Conservation (phyloP, 73 alveolate genomes). For the Paramecium sonneborni region DNA sequence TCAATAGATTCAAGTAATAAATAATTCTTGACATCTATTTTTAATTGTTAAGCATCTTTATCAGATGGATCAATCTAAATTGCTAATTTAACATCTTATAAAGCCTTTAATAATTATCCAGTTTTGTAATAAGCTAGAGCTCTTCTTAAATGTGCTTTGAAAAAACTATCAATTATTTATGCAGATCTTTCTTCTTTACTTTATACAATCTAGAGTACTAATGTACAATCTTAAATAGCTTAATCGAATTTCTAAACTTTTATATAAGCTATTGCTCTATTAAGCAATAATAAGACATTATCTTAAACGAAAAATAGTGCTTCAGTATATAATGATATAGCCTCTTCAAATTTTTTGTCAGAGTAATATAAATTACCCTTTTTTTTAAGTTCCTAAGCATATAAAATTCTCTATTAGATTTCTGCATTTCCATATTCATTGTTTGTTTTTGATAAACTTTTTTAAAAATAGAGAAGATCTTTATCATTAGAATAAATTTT, state of each 20-base stretch:
- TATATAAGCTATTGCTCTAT: constrained; percentile 94
- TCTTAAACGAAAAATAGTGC: constrained; percentile 92
- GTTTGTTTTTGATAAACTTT: not conserved
- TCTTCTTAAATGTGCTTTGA: constrained; percentile 96
- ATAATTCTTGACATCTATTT: not conserved
- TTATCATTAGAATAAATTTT: not conserved
- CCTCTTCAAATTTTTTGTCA: constrained; percentile 50
- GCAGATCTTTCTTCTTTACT: constrained; percentile 93
- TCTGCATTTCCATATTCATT: not conserved
- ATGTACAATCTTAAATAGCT: constrained; percentile 94
- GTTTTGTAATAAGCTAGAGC: constrained; percentile 84
- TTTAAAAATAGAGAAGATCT: not conserved
- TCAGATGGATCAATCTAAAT: constrained; percentile 75
- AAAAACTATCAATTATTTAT: constrained; percentile 83
- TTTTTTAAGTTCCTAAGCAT: not conserved
- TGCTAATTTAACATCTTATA: constrained; percentile 90
- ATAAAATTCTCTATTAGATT: not conserved
- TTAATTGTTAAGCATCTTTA: constrained; percentile 70
- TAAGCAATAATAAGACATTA: constrained; percentile 86
- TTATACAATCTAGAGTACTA: constrained; percentile 91
- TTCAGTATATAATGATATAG: constrained; percentile 87
- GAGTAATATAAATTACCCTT: not conserved
- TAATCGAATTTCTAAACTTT: constrained; percentile 87
- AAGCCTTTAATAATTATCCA: constrained; percentile 83
- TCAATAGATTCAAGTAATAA: not conserved